These are phyloP conservation scores for Schwanniomyces pseudopolymorphus DNA, from an alignment of 805 yeast genomes.

Conservation along the genomic window DNA sequence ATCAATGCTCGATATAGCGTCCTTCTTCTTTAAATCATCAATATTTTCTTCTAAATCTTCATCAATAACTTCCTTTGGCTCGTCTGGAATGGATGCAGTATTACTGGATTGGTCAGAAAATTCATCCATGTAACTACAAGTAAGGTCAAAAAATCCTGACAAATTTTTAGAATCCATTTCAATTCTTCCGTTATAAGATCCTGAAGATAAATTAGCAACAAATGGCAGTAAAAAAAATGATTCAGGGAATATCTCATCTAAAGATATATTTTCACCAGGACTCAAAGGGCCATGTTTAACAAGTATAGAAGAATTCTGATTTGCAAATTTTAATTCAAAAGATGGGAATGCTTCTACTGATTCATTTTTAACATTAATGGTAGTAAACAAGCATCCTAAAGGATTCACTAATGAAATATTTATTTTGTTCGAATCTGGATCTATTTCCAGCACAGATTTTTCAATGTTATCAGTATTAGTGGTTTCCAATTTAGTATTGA, in stretches of 20 bases:
- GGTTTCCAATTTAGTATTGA: not conserved
- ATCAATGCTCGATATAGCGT: conserved; percentile 7
- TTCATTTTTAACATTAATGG: not conserved
- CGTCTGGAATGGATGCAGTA: too few species aligned
- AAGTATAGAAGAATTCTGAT: not conserved
- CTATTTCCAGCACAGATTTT: not conserved
- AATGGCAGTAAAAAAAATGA: not conserved
- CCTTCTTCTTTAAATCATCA: not conserved
- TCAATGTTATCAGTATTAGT: too few species aligned
- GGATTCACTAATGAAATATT: not conserved
- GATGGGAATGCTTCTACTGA: not conserved
- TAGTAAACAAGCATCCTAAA: not conserved
- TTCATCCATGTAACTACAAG: not conserved
- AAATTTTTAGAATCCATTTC: not conserved
- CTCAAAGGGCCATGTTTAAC: not conserved
- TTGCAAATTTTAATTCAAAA: not conserved
- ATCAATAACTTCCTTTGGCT: too few species aligned
- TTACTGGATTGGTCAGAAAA: not conserved
- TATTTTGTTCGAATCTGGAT: not conserved
- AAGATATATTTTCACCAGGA: not conserved
- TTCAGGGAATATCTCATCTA: not conserved
- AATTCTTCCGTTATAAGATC: not conserved
- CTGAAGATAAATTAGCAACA: not conserved
- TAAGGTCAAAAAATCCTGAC: not conserved
- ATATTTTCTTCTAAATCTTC: conserved; percentile 1